Percentiles rank a stretch among this genome's conserved stretches.
These are phyloP conservation scores for Ophiostoma sp. DNA, from an alignment of 2,329 filamentous ascomycete species.

Conservation along the genomic window DNA sequence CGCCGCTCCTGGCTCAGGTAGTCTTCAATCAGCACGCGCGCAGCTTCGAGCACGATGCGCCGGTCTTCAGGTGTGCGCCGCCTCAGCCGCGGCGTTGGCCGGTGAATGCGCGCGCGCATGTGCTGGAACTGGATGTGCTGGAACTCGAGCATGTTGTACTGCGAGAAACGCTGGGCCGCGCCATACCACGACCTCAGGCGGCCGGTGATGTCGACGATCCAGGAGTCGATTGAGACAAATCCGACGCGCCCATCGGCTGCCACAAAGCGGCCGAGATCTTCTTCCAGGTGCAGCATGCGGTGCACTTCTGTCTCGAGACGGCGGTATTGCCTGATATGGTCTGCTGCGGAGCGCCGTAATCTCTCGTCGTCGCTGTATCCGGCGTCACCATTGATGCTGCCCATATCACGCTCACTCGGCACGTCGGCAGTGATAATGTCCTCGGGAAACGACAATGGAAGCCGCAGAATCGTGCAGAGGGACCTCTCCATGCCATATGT, in stretches of 20 bases:
- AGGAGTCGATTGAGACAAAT: background rate
- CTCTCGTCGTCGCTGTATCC: background rate
- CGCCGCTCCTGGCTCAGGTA: background rate
- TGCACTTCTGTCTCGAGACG: background rate
- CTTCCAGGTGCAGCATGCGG: background rate
- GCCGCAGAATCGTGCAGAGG: background rate
- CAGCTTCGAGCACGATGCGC: background rate
- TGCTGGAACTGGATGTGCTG: background rate
- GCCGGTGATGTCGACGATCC: background rate
- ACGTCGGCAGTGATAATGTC: background rate
- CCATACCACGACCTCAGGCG: background rate
- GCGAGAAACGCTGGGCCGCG: background rate
- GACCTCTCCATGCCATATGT: background rate
- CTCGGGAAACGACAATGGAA: background rate
- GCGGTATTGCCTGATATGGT: background rate
- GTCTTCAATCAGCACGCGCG: background rate
- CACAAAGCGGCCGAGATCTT: background rate
- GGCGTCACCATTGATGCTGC: background rate
- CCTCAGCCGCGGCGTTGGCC: background rate
- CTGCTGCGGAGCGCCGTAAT: background rate
- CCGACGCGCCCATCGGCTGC: background rate
- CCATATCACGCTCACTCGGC: background rate
- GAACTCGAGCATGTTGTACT: background rate
- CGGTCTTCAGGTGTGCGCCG: background rate
- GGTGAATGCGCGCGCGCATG: background rate